phyloP scores from a whole-genome alignment of 768 basidiomycete species.

The Kondoa malvinella region DNA sequence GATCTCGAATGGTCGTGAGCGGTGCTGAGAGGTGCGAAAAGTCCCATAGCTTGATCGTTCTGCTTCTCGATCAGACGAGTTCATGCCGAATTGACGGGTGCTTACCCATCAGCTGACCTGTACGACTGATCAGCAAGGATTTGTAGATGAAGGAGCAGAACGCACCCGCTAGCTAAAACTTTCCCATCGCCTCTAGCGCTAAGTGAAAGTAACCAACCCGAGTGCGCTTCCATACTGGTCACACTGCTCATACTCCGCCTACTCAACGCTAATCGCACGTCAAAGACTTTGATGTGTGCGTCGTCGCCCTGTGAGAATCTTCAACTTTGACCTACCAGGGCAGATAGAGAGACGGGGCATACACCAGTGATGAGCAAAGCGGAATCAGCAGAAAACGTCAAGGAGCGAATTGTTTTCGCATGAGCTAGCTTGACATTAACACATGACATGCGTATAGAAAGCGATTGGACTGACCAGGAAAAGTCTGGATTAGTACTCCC shows the following conservation, averaged over 20 bases:
- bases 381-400: conserved; percentile 19
- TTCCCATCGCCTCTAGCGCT: conserved; percentile 15
- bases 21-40: conserved; percentile 15
- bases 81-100: not conserved
- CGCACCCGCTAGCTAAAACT: conserved; percentile 20
- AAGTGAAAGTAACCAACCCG: not conserved
- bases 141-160: not conserved
- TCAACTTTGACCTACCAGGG: not conserved
- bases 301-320: conserved; percentile 14
- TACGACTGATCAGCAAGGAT: not conserved
- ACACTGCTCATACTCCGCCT: not conserved
- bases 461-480: not conserved
- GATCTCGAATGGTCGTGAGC: conserved; percentile 22
- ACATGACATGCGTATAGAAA: not conserved
- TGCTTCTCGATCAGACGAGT: conserved; percentile 15
- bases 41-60: conserved; percentile 25
- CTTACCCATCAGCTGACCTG: not conserved
- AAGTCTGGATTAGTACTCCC: not conserved
- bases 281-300: conserved; percentile 24
- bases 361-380: conserved; percentile 22
- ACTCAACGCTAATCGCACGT: conserved; percentile 14
- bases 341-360: not conserved
- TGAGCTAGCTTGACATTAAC: conserved; percentile 11
- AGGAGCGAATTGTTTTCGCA: conserved; percentile 20
- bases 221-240: not conserved